These are phyloP conservation scores for Aspergillus pseudotamarii DNA, from an alignment of 2,329 filamentous ascomycete genomes.

Conservation along the genomic window DNA sequence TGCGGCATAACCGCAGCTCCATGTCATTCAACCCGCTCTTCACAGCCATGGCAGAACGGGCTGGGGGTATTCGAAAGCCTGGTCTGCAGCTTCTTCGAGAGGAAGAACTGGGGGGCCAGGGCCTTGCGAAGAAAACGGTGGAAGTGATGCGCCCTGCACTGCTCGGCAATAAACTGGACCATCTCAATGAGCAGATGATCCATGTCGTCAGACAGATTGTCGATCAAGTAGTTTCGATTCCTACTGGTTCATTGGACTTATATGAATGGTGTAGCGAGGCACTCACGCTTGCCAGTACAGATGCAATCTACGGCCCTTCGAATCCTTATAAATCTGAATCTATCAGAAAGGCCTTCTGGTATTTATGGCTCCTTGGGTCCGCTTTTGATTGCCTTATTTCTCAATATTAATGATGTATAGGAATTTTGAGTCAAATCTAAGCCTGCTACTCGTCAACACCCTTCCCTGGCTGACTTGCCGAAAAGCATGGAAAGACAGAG, in stretches of 20 bases:
- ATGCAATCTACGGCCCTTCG: slow-evolving; percentile 30
- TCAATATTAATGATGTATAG: slow-evolving; percentile 14
- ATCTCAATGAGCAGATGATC: slow-evolving; percentile 31
- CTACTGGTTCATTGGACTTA: slow-evolving; percentile 22
- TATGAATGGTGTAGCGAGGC: slow-evolving; percentile 29
- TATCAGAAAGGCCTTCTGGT: slow-evolving; percentile 1
- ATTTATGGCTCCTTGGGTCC: too few species aligned
- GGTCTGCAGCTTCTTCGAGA: slow-evolving; percentile 23
- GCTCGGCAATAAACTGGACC: slow-evolving; percentile 25
- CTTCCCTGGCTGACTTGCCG: slow-evolving; percentile 41
- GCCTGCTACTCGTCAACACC: slow-evolving; percentile 32
- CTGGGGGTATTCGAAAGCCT: slow-evolving; percentile 24
- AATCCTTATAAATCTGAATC: slow-evolving; percentile 30
- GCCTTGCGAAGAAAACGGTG: slow-evolving; percentile 19
- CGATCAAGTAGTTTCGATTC: slow-evolving; percentile 17
- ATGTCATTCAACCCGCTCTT: slow-evolving; percentile 31
- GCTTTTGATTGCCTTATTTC: background rate
- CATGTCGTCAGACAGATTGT: slow-evolving; percentile 15
- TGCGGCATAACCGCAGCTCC: slow-evolving; percentile 27
- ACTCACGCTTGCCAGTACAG: slow-evolving; percentile 31
- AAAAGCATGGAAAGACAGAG: slow-evolving; percentile 41
- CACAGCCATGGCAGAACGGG: slow-evolving; percentile 16
- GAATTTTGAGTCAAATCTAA: slow-evolving; percentile 43
- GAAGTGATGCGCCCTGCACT: slow-evolving; percentile 30
- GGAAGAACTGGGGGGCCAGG: slow-evolving; percentile 22